These are phyloP conservation scores for Candida argentea DNA, from an alignment of 805 yeast species.

Conservation along the genomic window DNA sequence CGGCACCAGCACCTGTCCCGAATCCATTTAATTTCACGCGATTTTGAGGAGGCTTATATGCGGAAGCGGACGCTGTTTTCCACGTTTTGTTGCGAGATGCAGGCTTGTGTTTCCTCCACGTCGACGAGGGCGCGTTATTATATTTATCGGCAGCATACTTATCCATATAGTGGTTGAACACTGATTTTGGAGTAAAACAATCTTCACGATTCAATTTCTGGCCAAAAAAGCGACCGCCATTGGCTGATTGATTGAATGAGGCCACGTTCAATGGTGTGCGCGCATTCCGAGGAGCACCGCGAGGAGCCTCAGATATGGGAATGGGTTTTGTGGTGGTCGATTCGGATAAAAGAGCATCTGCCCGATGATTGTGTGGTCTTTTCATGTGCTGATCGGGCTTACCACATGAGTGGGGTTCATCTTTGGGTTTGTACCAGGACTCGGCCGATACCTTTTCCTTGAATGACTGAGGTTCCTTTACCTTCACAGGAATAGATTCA, in stretches of 20 bases:
- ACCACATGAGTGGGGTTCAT: constrained; percentile 5
- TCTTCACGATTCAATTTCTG: constrained; percentile 52
- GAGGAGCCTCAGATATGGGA: constrained; percentile 22
- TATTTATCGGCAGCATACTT: constrained; percentile 40
- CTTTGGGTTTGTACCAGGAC: too few relatives aligned
- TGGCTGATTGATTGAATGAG: constrained; percentile 33
- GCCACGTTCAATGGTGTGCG: constrained; percentile 60
- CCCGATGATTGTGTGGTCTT: constrained; percentile 29
- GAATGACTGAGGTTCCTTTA: constrained; percentile 3
- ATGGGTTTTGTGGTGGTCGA: constrained; percentile 29
- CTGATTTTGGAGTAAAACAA: constrained; percentile 70
- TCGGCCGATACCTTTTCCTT: too few relatives aligned
- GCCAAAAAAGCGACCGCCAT: constrained; percentile 1
- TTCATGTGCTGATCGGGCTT: constrained; percentile 4
- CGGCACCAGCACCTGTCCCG: too few relatives aligned
- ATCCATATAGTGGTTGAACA: constrained; percentile 61
- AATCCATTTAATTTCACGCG: too few relatives aligned
- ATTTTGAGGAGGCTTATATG: constrained; percentile 8
- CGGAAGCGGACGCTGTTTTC: too few relatives aligned
- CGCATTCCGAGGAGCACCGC: constrained; percentile 27
- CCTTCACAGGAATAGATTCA: neutral
- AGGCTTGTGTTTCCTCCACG: too few relatives aligned
- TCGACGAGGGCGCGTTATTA: constrained; percentile 3
- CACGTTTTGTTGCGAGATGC: too few relatives aligned
- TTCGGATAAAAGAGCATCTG: constrained; percentile 32